Base-by-base conservation (phyloP, 73 alveolate species). In the Paraurostyla sp. region DNA sequence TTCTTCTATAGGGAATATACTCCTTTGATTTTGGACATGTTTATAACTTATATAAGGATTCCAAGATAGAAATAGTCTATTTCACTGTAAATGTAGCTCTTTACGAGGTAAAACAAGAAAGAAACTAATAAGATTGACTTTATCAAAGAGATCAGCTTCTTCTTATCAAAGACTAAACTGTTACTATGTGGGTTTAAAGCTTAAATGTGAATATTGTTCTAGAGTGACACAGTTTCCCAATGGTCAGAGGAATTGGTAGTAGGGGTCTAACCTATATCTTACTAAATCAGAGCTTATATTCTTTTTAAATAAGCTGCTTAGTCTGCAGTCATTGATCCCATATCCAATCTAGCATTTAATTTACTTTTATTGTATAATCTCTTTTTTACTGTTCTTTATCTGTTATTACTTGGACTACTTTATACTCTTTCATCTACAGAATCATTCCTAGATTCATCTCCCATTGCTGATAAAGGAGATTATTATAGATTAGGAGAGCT, bases 261-360 rank as follows among this genome's bases (percentile, higher is more conserved):
- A 25, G 51, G 4, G 42, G 29, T 45, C 9, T 23, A n/a, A 3
- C 71, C 40, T 45, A 3, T 32, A 73, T 73, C 86, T 9, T 45
- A 25, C 22, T 73, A 48, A 23, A 73, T 36, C 36, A 73, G 7
- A 13, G 42, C 29, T 33, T 73, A 48, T 3, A 73, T 46, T 27
- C 20, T 1, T 9, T 41, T 73, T 36, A 73, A 25, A 32, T 6
- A 73, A 9, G 16, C 48, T 16, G 48, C 52, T 16, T 73, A 43
- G 3, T 73, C 86, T 46, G 42, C 33, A 15, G 65, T 73, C 65
- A 49, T 23, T 48, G 42, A 43, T 29, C 86, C 86, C 65, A 73
- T 48, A 7, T 73, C 71, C 2, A 48, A 6, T 33, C 46, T 73
- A 6, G 11, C 23, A 23, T 36, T 56, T 7, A 33, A n/a, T 48